Evolutionary conservation across 176 grass and related monocot genomes (phyloP).

Genomic region (Ensete glaucum): DNA sequence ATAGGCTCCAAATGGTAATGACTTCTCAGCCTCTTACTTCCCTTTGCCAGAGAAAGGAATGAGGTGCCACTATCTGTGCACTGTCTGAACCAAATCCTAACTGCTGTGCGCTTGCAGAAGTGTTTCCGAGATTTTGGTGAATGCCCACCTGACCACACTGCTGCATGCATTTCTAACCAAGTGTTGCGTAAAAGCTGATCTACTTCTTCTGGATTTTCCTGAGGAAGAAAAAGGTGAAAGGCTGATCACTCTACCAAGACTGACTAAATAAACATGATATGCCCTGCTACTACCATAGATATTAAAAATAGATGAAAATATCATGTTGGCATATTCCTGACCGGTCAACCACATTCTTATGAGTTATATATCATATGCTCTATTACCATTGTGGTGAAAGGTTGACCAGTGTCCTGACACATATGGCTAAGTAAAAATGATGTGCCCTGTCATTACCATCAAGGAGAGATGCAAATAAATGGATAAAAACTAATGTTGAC

Average conservation of each 20-base stretch:
- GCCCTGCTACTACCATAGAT: too few species aligned
- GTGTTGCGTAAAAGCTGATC: constrained; percentile 57
- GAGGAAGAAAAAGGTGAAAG: constrained; percentile 13
- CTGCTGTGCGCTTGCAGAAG: constrained; percentile 49
- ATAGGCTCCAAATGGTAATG: background rate
- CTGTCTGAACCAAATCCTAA: constrained; percentile 27
- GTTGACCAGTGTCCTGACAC: too few species aligned
- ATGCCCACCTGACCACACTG: constrained; percentile 56
- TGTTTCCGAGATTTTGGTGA: constrained; percentile 55
- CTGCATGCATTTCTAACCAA: constrained; percentile 82
- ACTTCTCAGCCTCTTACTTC: constrained; percentile 65
- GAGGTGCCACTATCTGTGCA: constrained; percentile 41
- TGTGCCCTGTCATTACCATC: too few species aligned
- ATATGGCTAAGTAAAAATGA: too few species aligned
- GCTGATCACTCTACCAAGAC: background rate
- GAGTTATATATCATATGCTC: constrained; percentile 67
- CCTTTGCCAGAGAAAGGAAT: constrained; percentile 42
- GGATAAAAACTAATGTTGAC: too few species aligned
- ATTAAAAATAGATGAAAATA: background rate
- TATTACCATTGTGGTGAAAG: too few species aligned
- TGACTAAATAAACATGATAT: background rate
- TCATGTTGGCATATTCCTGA: constrained; percentile 66
- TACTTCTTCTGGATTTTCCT: constrained; percentile 87
- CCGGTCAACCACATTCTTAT: constrained; percentile 89
- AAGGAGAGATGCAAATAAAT: too few species aligned